Conservation (phyloP, 305 asterid genomes). For the Andrographis paniculata region DNA sequence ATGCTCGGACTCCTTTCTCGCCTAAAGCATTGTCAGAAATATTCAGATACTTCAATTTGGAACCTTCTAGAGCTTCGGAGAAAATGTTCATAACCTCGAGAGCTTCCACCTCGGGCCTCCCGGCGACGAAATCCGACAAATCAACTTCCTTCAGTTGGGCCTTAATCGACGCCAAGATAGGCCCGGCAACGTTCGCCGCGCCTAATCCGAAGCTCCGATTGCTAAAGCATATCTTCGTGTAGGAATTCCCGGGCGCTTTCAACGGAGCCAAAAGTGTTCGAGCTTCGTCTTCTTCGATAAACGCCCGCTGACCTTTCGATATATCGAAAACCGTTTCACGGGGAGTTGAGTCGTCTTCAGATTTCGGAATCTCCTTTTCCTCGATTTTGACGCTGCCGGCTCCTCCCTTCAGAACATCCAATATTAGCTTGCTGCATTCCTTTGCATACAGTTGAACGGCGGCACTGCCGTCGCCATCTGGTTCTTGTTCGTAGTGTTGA, state of each 20-base stretch:
- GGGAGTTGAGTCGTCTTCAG: constrained; percentile 30
- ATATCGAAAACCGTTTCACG: constrained; percentile 57
- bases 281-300: constrained; percentile 79
- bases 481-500: constrained; percentile 59
- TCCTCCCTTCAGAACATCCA: constrained; percentile 66
- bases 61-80: constrained; percentile 83
- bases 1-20: constrained; percentile 92
- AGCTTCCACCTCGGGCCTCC: constrained; percentile 87
- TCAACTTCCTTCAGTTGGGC: constrained; percentile 81
- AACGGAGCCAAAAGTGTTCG: constrained; percentile 62
- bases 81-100: constrained; percentile 92
- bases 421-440: constrained; percentile 80
- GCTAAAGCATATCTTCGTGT: constrained; percentile 79
- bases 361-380: constrained; percentile 29
- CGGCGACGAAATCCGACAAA: constrained; percentile 94
- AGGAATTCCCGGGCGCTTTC: constrained; percentile 60
- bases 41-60: constrained; percentile 62
- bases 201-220: constrained; percentile 83
- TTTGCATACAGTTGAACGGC: constrained; percentile 91
- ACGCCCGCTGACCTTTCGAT: constrained; percentile 82
- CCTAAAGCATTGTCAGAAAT: constrained; percentile 95
- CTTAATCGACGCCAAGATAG: constrained; percentile 66
- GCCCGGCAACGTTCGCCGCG: constrained; percentile 79
- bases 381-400: constrained; percentile 28
- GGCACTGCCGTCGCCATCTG: constrained; percentile 94